Base-by-base conservation (phyloP, 140 eudicot species). In the Stevia rebaudiana region DNA sequence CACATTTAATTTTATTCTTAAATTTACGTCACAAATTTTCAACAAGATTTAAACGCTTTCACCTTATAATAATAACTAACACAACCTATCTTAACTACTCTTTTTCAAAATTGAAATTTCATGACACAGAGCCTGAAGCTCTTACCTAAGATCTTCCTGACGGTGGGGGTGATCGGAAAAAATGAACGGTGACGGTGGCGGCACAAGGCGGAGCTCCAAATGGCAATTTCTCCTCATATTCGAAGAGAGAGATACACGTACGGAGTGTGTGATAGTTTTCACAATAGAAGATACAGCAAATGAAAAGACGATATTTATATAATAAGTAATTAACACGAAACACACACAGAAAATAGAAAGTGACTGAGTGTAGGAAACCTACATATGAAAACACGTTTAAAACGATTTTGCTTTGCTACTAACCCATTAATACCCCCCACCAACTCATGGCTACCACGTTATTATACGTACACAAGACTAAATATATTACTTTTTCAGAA, bases 181-280 rank as follows among this genome's bases (percentile, higher is more conserved):
- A 55, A 28, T 11, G 63, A 23, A 50, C 0, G 80, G 69, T 2
- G 82, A 72, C 43, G 6, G 48, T 28, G 89, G 82, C 36, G 85
- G 79, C 48, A 79, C 78, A 22, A 79, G 82, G 25, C 85, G 72
- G 57, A 83, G 89, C 42, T 79, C 82, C 73, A 83, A 52, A 39
- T 78, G 75, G 48, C 86, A 81, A 61, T 77, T 81, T 41, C 86
- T 77, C 56, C 63, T 77, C 83, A 81, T 81, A 8, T 41, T 19
- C 18, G 16, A 3, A 43, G 50, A 58, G 8, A 56, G 5, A 58
- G 50, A 23, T 16, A 63, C 31, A 62, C 6, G 51, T 18, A 22
- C 12, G 0, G 24, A 2, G 51, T 6, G 16, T 22, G 37, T 17
- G 21, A 3, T 61, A 13, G 8, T 49, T 8, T 0, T 16, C 16